phyloP scores from a whole-genome alignment of 805 yeast genomes.

The Saccharomycopsis fibuligera region DNA sequence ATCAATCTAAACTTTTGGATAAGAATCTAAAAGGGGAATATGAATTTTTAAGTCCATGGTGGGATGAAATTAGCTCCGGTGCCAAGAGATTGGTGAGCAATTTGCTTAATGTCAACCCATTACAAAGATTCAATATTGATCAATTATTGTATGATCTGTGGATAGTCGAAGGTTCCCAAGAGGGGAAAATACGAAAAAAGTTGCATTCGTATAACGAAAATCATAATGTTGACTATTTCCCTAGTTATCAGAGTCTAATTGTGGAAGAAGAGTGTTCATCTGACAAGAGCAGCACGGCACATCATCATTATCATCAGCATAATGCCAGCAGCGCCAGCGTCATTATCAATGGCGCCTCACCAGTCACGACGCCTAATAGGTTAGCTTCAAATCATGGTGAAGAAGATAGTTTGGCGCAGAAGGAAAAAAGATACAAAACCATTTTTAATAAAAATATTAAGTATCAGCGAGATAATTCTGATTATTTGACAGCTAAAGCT shows the following conservation, averaged over 20 bases:
- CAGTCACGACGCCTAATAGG: constrained; percentile 9
- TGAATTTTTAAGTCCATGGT: constrained; percentile 77
- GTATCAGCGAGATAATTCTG: constrained; percentile 14
- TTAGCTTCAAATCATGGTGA: constrained; percentile 7
- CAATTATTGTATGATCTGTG: constrained; percentile 69
- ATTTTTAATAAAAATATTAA: constrained; percentile 15
- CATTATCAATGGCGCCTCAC: constrained; percentile 1
- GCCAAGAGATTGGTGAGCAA: constrained; percentile 65
- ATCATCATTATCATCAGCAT: no score
- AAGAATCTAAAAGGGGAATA: constrained; percentile 69
- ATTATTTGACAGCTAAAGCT: neutral
- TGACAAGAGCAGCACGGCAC: no score
- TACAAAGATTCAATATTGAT: constrained; percentile 58
- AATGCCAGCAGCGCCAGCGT: neutral
- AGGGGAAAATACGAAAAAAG: neutral
- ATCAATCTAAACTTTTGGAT: constrained; percentile 51
- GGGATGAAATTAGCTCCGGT: constrained; percentile 72
- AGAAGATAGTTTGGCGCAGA: constrained; percentile 1
- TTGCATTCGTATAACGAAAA: constrained; percentile 1
- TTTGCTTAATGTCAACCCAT: constrained; percentile 65
- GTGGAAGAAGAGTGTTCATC: neutral
- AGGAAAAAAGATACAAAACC: constrained; percentile 12
- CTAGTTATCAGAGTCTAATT: constrained; percentile 1
- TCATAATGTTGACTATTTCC: constrained; percentile 10
- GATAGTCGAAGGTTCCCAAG: constrained; percentile 27